Evolutionary conservation across 257 asterid genomes (phyloP).

Genomic region (Lithospermum erythrorhizon): DNA sequence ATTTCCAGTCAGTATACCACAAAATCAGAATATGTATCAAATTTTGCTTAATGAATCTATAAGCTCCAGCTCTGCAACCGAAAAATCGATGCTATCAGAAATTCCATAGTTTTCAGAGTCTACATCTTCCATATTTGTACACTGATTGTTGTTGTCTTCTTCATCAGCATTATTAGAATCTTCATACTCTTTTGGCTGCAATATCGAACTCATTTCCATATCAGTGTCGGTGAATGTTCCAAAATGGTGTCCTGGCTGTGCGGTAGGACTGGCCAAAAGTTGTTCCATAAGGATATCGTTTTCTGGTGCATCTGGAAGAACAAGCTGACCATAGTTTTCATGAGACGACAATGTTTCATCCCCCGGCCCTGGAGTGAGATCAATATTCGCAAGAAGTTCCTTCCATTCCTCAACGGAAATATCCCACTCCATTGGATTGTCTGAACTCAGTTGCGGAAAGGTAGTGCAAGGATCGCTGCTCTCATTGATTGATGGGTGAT

Average conservation of each 20-base stretch:
- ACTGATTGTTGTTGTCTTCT: slow-evolving; percentile 13
- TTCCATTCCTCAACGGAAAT: slow-evolving; percentile 54
- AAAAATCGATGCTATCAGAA: slow-evolving; percentile 26
- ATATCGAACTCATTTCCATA: slow-evolving; percentile 11
- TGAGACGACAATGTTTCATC: slow-evolving; percentile 38
- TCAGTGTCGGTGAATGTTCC: slow-evolving; percentile 12
- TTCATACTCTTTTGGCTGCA: slow-evolving; percentile 12
- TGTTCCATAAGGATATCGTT: slow-evolving; percentile 52
- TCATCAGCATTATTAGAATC: slow-evolving; percentile 9
- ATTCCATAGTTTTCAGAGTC: slow-evolving; percentile 8
- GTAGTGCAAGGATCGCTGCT: slow-evolving; percentile 9
- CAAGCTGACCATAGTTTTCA: slow-evolving; percentile 36
- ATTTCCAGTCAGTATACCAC: neutral
- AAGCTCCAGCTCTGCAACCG: slow-evolving; percentile 32
- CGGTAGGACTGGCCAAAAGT: slow-evolving; percentile 37
- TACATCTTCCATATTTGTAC: slow-evolving; percentile 10
- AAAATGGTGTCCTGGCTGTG: slow-evolving; percentile 12
- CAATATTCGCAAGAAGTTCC: slow-evolving; percentile 52
- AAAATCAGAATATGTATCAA: neutral
- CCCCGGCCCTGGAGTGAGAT: slow-evolving; percentile 28
- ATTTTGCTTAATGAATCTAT: slow-evolving; percentile 12
- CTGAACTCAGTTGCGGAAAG: slow-evolving; percentile 21
- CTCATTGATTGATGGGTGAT: slow-evolving; percentile 47
- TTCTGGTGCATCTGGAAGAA: slow-evolving; percentile 41
- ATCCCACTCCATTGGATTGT: slow-evolving; percentile 52